A percentile compares a stretch with the other conserved stretches of the same genome.
phyloP scores from a whole-genome alignment of 306 rosid species.

The Vigna trinervia region DNA sequence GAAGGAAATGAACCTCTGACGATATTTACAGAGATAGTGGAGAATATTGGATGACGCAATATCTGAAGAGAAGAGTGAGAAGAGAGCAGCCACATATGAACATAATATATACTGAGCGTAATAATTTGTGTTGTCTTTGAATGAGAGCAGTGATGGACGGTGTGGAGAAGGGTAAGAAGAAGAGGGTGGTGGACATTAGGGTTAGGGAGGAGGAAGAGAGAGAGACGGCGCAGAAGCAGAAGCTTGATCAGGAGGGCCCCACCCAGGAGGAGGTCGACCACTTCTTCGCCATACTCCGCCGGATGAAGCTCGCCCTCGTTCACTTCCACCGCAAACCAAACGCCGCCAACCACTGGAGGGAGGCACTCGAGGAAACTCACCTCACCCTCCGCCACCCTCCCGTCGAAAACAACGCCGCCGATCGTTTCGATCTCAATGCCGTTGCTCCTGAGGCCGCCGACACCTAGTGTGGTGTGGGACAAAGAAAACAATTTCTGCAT shows the following conservation, averaged over 20 bases:
- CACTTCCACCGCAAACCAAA: slow-evolving; percentile 50
- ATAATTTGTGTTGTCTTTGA: too few species aligned
- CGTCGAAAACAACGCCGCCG: neutral
- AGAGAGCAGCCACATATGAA: too few species aligned
- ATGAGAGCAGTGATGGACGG: neutral
- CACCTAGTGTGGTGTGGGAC: too few species aligned
- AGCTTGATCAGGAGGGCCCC: slow-evolving; percentile 1
- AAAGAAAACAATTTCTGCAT: too few species aligned
- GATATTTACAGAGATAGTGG: too few species aligned
- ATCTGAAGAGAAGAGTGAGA: too few species aligned
- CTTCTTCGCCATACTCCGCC: slow-evolving; percentile 62
- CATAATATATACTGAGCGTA: too few species aligned
- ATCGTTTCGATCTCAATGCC: slow-evolving; percentile 52
- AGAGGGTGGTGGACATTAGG: neutral
- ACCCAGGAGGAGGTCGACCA: slow-evolving; percentile 73
- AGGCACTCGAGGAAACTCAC: slow-evolving; percentile 25
- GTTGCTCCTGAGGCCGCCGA: slow-evolving; percentile 45
- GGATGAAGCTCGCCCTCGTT: slow-evolving; percentile 64
- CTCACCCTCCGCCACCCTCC: neutral
- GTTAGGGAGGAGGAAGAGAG: neutral
- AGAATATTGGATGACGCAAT: too few species aligned
- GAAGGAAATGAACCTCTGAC: too few species aligned
- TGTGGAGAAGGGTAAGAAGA: slow-evolving; percentile 29
- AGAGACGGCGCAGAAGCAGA: neutral
- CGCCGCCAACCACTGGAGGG: slow-evolving; percentile 31